Percentiles rank a stretch among this genome's conserved stretches.
These are phyloP conservation scores for Zygotorulaspora chibaensis DNA, from an alignment of 805 yeast genomes.

Conservation along the genomic window DNA sequence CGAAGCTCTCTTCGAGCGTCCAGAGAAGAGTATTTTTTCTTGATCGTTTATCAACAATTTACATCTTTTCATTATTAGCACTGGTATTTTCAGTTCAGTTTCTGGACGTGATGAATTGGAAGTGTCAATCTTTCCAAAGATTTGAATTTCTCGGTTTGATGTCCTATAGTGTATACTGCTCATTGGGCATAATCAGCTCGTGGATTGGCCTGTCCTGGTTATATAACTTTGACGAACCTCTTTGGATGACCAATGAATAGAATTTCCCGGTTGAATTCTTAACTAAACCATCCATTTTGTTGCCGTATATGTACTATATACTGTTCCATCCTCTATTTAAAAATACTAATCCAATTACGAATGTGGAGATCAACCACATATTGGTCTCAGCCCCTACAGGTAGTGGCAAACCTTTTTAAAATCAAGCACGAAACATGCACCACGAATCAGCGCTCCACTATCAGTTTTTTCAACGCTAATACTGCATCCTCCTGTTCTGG, in stretches of 20 bases:
- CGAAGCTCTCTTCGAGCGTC: constrained; percentile 40
- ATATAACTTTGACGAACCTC: constrained; percentile 74
- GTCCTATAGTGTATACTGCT: constrained; percentile 81
- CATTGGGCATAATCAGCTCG: constrained; percentile 75
- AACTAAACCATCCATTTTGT: constrained; percentile 2
- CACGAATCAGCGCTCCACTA: constrained; percentile 17
- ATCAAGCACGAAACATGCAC: neutral
- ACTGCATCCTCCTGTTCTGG: constrained; percentile 31
- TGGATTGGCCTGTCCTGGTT: constrained; percentile 90
- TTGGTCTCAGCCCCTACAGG: too few relatives aligned
- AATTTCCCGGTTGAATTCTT: too few relatives aligned
- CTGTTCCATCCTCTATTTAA: neutral
- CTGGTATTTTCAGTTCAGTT: constrained; percentile 48
- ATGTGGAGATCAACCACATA: neutral
- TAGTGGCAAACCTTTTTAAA: neutral
- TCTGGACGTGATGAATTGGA: constrained; percentile 53
- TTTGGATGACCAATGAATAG: constrained; percentile 43
- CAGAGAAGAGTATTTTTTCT: constrained; percentile 54
- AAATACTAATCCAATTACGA: constrained; percentile 1
- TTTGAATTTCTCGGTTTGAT: constrained; percentile 75
- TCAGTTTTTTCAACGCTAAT: constrained; percentile 28
- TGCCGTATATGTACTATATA: neutral
- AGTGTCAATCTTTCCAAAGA: constrained; percentile 49
- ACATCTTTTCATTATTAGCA: constrained; percentile 62
- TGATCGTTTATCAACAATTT: constrained; percentile 65